Evolutionary conservation across 257 asterid genomes (phyloP).

Genomic region (Nicotiana tomentosiformis): DNA sequence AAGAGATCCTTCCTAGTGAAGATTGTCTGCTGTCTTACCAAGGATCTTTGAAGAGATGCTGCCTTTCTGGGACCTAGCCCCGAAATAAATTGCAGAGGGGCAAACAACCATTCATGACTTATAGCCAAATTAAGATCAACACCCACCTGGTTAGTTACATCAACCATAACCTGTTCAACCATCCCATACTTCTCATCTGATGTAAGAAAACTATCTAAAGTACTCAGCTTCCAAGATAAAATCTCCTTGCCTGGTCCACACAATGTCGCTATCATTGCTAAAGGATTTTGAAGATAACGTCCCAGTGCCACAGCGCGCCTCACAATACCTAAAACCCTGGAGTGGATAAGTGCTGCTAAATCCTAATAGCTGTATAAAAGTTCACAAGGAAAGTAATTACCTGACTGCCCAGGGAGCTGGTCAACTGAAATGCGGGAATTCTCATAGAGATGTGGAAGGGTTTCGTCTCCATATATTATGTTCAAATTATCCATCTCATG

Average conservation of each 20-base stretch:
- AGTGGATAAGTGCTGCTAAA: background rate
- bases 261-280: constrained; percentile 81
- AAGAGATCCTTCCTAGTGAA: constrained; percentile 81
- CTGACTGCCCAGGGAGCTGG: constrained; percentile 95
- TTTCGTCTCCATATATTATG: constrained; percentile 87
- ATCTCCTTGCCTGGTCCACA: constrained; percentile 96
- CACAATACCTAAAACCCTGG: constrained; percentile 55
- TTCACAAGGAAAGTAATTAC: constrained; percentile 26
- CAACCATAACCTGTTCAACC: constrained; percentile 93
- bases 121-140: constrained; percentile 58
- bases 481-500: constrained; percentile 92
- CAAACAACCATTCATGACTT: constrained; percentile 84
- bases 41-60: constrained; percentile 75
- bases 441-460: constrained; percentile 91
- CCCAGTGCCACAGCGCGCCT: constrained; percentile 96
- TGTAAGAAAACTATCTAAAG: constrained; percentile 78
- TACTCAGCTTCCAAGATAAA: constrained; percentile 86
- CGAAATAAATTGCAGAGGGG: constrained; percentile 86
- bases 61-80: constrained; percentile 99
- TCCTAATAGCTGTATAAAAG: background rate
- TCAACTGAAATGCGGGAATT: constrained; percentile 86
- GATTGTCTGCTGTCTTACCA: constrained; percentile 81
- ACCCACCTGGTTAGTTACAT: constrained; percentile 89
- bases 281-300: constrained; percentile 85
- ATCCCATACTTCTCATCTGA: constrained; percentile 91